Evolutionary conservation across 2,329 filamentous ascomycete genomes (phyloP).

Genomic region (Curvularia lunata): DNA sequence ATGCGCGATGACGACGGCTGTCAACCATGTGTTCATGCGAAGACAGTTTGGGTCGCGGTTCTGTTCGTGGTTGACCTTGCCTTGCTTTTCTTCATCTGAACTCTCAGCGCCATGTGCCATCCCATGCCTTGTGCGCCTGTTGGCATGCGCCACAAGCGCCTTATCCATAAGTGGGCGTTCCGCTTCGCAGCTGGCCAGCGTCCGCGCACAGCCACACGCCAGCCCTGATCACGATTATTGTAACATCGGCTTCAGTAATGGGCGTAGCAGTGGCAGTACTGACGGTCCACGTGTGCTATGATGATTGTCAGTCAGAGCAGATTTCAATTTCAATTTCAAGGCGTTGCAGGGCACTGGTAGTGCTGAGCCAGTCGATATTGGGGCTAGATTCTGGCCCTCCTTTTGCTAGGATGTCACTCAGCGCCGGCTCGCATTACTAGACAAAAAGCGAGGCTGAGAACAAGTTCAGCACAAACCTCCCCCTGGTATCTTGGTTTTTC

Average conservation of each 20-base stretch:
- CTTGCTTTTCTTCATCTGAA: background rate
- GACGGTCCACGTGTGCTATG: slow-evolving; percentile 1
- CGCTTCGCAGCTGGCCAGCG: background rate
- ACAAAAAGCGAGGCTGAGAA: background rate
- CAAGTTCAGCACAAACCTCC: background rate
- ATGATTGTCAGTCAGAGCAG: slow-evolving; percentile 24
- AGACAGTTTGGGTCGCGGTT: background rate
- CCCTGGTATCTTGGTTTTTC: background rate
- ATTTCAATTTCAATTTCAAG: slow-evolving; percentile 18
- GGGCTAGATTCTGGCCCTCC: slow-evolving; percentile 29
- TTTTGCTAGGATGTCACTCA: background rate
- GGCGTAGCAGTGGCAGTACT: background rate
- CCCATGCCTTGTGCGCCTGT: background rate
- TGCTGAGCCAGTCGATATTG: slow-evolving; percentile 25
- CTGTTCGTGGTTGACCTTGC: background rate
- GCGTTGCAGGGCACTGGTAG: slow-evolving; percentile 25
- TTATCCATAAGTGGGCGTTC: background rate
- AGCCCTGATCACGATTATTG: slow-evolving; percentile 30
- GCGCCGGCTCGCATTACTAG: background rate
- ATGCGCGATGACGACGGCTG: background rate
- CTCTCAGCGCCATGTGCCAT: background rate
- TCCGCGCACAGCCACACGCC: slow-evolving; percentile 6
- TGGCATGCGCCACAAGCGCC: background rate
- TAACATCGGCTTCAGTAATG: slow-evolving; percentile 31
- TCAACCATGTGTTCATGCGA: background rate